These are phyloP conservation scores for Chaetomium fimeti DNA, from an alignment of 495 filamentous ascomycete species.

Conservation along the genomic window DNA sequence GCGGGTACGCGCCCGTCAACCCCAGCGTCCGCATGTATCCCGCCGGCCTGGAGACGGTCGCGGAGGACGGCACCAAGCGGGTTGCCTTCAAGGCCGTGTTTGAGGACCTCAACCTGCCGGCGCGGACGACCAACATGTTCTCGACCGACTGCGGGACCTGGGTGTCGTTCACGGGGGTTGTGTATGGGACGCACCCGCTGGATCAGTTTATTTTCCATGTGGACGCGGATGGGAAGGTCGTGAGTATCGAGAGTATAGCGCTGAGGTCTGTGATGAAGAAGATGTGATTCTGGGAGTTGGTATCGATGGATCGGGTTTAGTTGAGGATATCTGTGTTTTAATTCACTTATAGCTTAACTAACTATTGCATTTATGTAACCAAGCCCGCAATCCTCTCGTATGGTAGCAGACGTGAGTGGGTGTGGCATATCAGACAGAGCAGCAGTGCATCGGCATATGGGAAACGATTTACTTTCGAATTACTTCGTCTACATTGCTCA, in stretches of 20 bases:
- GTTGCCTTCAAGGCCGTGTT: conserved; percentile 50
- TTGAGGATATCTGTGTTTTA: no score
- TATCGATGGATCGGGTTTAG: background rate
- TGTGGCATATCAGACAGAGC: no score
- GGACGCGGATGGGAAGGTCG: conserved; percentile 39
- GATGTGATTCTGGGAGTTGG: background rate
- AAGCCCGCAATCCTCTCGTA: no score
- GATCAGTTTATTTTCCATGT: conserved; percentile 55
- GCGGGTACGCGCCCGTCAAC: conserved; percentile 33
- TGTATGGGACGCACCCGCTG: conserved; percentile 45
- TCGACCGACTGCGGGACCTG: conserved; percentile 52
- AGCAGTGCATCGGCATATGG: no score
- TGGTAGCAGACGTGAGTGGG: no score
- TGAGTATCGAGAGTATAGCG: conserved; percentile 46
- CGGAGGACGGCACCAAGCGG: conserved; percentile 27
- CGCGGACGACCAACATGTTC: conserved; percentile 38
- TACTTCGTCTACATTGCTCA: no score
- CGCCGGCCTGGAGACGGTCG: conserved; percentile 41
- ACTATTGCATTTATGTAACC: no score
- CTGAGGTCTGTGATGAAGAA: conserved; percentile 36
- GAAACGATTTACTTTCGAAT: no score
- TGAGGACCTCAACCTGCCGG: conserved; percentile 33
- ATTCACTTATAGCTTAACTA: no score
- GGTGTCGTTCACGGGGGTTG: conserved; percentile 46
- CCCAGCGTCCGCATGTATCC: conserved; percentile 53